Evolutionary conservation across 148 eudicot genomes (phyloP).

Genomic region (Amaranthus hypochondriacus): DNA sequence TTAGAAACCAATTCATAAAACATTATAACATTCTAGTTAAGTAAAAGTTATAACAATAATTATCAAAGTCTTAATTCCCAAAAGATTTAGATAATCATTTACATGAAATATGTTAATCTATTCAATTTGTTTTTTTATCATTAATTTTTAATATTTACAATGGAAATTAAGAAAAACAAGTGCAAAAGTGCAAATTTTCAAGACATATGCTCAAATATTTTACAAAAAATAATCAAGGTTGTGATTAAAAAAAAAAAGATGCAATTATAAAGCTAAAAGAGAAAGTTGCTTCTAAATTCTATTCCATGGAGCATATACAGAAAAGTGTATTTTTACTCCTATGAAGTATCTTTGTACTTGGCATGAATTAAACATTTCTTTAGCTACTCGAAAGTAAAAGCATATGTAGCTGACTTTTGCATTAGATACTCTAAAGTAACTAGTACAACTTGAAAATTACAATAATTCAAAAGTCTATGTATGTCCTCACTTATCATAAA

Average conservation of each 20-base stretch:
- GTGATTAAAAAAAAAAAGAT: not conserved
- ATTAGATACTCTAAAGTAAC: no score
- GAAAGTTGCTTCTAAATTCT: not conserved
- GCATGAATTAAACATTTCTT: no score
- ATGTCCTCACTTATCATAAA: conserved; percentile 11
- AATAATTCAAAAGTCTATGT: conserved; percentile 6
- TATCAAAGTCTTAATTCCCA: no score
- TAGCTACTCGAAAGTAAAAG: not conserved
- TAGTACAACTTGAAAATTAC: not conserved
- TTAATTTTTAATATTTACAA: no score
- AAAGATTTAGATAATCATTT: no score
- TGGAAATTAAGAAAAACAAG: not conserved
- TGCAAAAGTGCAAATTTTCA: not conserved
- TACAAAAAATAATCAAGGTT: not conserved
- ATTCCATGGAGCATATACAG: not conserved
- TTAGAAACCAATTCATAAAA: not conserved
- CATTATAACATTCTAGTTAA: not conserved
- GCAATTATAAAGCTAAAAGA: not conserved
- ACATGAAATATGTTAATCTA: no score
- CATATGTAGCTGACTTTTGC: no score
- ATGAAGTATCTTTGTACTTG: not conserved
- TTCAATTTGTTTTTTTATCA: no score
- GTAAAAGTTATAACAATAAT: no score
- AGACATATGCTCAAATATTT: not conserved
- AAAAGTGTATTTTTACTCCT: not conserved